Evolutionary conservation across 768 basidiomycete species (phyloP), one percentile per base, ranked within the genome.

Genomic region (Boletus vermiculosoides): DNA sequence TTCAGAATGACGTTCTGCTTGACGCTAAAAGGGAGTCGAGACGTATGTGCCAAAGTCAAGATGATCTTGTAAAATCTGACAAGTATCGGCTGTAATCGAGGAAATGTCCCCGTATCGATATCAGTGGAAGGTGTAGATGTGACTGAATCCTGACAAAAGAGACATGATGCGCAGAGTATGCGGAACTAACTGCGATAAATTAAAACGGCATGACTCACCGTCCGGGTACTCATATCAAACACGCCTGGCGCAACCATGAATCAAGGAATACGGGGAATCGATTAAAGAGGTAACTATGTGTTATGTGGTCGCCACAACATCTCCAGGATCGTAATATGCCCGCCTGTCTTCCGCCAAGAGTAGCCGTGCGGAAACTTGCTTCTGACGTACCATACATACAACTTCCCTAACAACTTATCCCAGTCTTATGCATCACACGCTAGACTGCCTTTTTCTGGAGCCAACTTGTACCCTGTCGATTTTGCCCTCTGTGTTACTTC

Each of bases 371-470:
- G 56, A 45, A 62, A 71, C 44, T 31, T 66, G 50, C 54, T 66
- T 36, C 59, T 54, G 50, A 62, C 59, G 33, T 58, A 57, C 41
- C 68, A 64, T 13, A 71, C 50, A 22, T 68, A 71, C n/a, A 71
- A 15, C 55, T 54, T 71, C 4, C 69, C 69, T 1, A 71, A 64
- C 8, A 71, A 34, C 50, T 72, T 71, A 12, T 71, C 69, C 69
- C 69, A 71, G n/a, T 72, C 68, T 42, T 72, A 62, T n/a, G 61
- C 58, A 33, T 69, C 64, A n/a, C 62, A 60, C 13, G 61, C 54
- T 1, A 66, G 39, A 33, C 55, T 36, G 4, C 63, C 55, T 3
- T 30, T 52, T 13, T 52, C 50, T 0, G 59, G 55, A 1, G 44
- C 46, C 11, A 60, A 18, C 13, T 70, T 68, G 8, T 7, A 60